These are phyloP conservation scores for Boletus eberwhitei DNA, from an alignment of 768 basidiomycete species.

Conservation along the genomic window DNA sequence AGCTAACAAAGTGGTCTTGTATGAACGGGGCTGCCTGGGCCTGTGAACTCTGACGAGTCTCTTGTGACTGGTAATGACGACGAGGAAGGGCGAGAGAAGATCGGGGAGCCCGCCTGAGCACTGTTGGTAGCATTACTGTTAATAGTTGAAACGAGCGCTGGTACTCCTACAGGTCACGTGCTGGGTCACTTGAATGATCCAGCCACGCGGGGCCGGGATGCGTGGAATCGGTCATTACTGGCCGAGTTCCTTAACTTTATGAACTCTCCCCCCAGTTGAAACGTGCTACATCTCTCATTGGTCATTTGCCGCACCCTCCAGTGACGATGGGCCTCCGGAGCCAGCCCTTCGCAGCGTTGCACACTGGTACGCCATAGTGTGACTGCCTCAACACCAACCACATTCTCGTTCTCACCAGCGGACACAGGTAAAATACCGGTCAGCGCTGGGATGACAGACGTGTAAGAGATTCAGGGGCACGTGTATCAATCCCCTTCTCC, in stretches of 20 bases:
- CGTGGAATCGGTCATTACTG: too few relatives aligned
- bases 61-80: conserved; percentile 20
- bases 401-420: neutral
- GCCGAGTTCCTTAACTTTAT: neutral
- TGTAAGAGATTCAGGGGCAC: conserved; percentile 10
- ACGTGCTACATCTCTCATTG: neutral
- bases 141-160: too few relatives aligned
- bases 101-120: conserved; percentile 4
- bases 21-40: conserved; percentile 15
- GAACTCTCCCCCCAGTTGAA: neutral
- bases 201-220: too few relatives aligned
- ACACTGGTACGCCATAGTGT: neutral
- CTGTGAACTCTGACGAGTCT: conserved; percentile 1
- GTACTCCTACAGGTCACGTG: neutral
- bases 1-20: conserved; percentile 34
- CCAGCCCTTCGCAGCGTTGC: neutral
- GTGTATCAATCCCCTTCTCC: neutral
- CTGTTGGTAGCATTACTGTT: conserved; percentile 14
- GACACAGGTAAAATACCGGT: conserved; percentile 3
- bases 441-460: neutral
- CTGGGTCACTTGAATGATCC: neutral
- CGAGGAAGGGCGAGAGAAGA: neutral
- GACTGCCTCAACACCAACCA: neutral
- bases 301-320: neutral
- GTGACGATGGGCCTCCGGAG: neutral